phyloP scores from a whole-genome alignment of 2,329 filamentous ascomycete genomes.

The Talaromyces sp. region DNA sequence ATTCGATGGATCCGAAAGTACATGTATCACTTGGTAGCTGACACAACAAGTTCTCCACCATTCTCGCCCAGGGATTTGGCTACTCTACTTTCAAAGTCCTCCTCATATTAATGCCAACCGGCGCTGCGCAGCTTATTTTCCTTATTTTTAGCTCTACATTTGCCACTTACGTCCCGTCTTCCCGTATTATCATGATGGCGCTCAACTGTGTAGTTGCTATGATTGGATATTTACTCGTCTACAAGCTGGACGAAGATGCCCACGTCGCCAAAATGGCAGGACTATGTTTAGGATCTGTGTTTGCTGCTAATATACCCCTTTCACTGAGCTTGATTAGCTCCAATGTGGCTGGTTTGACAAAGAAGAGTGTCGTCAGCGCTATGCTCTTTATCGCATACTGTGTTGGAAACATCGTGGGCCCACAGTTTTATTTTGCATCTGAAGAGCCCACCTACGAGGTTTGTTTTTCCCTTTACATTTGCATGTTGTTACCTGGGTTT shows the following conservation, averaged over 20 bases:
- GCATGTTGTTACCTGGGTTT: not conserved
- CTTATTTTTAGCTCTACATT: slow-evolving; percentile 24
- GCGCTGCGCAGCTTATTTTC: slow-evolving; percentile 30
- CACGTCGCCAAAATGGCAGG: slow-evolving; percentile 26
- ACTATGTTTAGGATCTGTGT: slow-evolving; percentile 27
- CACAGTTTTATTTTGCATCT: slow-evolving; percentile 27
- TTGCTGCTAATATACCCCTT: slow-evolving; percentile 32
- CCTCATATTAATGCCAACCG: slow-evolving; percentile 34
- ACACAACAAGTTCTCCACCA: slow-evolving; percentile 16
- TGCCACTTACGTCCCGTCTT: slow-evolving; percentile 23
- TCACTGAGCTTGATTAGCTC: slow-evolving; percentile 30
- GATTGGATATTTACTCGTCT: slow-evolving; percentile 31
- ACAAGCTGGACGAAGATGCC: slow-evolving; percentile 21
- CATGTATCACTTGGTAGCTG: slow-evolving; percentile 11
- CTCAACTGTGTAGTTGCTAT: slow-evolving; percentile 24
- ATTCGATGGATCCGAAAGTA: not conserved
- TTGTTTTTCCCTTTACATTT: slow-evolving; percentile 5
- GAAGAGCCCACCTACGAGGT: slow-evolving; percentile 30
- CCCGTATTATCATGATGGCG: slow-evolving; percentile 31
- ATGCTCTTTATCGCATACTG: slow-evolving; percentile 46
- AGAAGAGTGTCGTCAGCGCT: slow-evolving; percentile 34
- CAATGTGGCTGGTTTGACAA: slow-evolving; percentile 34
- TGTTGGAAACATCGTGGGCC: slow-evolving; percentile 30
- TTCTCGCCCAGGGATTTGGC: slow-evolving; percentile 13
- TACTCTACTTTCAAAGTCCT: slow-evolving; percentile 23